Base-by-base conservation (phyloP, 2,329 filamentous ascomycete genomes). In the Colletotrichum sp. region DNA sequence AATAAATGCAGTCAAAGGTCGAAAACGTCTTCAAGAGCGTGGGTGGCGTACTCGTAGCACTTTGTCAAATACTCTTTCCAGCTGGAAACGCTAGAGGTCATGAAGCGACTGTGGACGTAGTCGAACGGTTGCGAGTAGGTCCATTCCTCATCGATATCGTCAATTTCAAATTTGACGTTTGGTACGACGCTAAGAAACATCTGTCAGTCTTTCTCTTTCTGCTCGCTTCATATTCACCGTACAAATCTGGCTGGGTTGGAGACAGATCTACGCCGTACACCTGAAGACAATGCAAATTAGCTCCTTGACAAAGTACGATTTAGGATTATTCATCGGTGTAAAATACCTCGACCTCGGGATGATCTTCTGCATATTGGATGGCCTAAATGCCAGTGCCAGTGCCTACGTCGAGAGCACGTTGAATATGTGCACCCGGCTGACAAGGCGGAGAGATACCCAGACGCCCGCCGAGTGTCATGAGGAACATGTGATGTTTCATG, bases 131-230 rank as follows among this genome's bases (percentile, higher is more conserved):
- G 34, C 12, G 74, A 71, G 24, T 75, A 85, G 6, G 80, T 80
- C 84, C 84, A 86, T 52, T 79, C 77, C 64, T 81, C 77, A 28
- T 83, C 82, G 5, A 80, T 76, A 71, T 85, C 84, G 66, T 85
- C 84, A 67, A 85, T 78, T 38, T 85, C 83, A 77, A 89, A 89
- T 8, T 79, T 79, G 59, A 86, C 81, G 73, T 89, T 89, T 0
- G 85, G 83, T 1, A 87, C 86, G 3, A 86, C 85, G 70, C 78
- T 80, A 32, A 28, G 5, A 32, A 4, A 9, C 9, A 43, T 7
- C 1, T 26, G 1, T 63, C 16, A 63, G 61, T 9, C 13, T 28
- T 21, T 21, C 3, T 16, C 6, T 13, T 52, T 52, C n/a, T 21
- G 43, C 43, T 52, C 43, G 43, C 5, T 52, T 52, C n/a, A 52